Evolutionary conservation across 257 asterid genomes (phyloP).

Genomic region (Solanum pinnatisectum): DNA sequence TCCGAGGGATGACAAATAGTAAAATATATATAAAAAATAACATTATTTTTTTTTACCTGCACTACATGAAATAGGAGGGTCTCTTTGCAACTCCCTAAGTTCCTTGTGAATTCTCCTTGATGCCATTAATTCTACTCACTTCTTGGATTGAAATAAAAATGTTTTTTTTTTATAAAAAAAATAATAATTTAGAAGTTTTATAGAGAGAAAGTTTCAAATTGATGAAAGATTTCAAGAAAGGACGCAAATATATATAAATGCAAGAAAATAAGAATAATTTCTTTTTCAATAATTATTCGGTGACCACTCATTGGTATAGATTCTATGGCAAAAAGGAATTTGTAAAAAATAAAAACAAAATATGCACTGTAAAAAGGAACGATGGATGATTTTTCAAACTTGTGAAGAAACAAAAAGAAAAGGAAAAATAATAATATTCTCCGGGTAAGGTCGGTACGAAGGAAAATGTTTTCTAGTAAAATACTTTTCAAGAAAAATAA

Average conservation of each 20-base stretch:
- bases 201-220: neutral
- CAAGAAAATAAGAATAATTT: neutral
- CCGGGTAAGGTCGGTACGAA: neutral
- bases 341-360: neutral
- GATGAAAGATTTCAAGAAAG: neutral
- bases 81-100: constrained; percentile 12
- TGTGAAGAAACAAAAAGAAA: neutral
- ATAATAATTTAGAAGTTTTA: neutral
- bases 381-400: neutral
- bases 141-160: neutral
- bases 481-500: neutral
- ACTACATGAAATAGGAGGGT: constrained; percentile 13
- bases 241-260: neutral
- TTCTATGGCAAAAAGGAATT: neutral
- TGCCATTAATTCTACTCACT: neutral
- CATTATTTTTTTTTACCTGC: neutral
- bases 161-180: neutral
- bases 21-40: neutral
- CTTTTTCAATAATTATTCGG: neutral
- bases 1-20: neutral
- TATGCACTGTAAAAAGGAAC: neutral
- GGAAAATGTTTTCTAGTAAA: neutral
- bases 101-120: constrained; percentile 12
- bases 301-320: neutral
- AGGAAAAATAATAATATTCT: neutral